These are phyloP conservation scores for Trapa incisa DNA, from an alignment of 345 rosid species.

Conservation along the genomic window DNA sequence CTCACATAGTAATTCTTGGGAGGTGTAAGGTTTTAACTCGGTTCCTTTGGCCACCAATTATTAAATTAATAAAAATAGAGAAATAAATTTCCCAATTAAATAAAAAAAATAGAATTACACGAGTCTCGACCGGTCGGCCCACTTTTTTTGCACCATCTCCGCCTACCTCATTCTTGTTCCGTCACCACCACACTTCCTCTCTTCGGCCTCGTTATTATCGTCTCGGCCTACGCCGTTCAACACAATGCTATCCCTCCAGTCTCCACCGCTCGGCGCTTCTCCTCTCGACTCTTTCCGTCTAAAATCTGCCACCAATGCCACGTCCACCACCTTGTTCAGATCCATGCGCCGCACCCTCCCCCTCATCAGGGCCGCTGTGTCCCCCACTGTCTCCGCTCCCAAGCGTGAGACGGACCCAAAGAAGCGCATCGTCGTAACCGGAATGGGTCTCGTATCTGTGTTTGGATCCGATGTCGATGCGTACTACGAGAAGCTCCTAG, in stretches of 20 bases:
- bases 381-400: slow-evolving; percentile 56
- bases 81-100: too few relatives aligned
- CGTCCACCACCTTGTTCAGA: slow-evolving; percentile 18
- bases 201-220: slow-evolving; percentile 7
- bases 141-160: background rate
- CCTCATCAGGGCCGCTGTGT: slow-evolving; percentile 28
- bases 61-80: too few relatives aligned
- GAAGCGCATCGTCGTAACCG: slow-evolving; percentile 89
- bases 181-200: background rate
- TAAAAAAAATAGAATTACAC: too few relatives aligned
- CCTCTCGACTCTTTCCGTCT: slow-evolving; percentile 36
- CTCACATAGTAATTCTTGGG: too few relatives aligned
- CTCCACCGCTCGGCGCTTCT: slow-evolving; percentile 46
- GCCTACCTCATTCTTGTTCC: too few relatives aligned
- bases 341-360: slow-evolving; percentile 23
- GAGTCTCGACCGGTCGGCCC: too few relatives aligned
- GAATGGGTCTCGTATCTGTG: slow-evolving; percentile 91
- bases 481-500: slow-evolving; percentile 68
- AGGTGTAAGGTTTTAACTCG: too few relatives aligned
- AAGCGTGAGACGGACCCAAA: slow-evolving; percentile 94
- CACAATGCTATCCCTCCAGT: slow-evolving; percentile 65
- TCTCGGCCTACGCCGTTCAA: slow-evolving; percentile 8
- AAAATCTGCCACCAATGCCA: slow-evolving; percentile 17
- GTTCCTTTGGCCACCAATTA: too few relatives aligned
- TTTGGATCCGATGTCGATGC: slow-evolving; percentile 83